Conservation (phyloP, 768 basidiomycete species). For the Tulasnella sp. region DNA sequence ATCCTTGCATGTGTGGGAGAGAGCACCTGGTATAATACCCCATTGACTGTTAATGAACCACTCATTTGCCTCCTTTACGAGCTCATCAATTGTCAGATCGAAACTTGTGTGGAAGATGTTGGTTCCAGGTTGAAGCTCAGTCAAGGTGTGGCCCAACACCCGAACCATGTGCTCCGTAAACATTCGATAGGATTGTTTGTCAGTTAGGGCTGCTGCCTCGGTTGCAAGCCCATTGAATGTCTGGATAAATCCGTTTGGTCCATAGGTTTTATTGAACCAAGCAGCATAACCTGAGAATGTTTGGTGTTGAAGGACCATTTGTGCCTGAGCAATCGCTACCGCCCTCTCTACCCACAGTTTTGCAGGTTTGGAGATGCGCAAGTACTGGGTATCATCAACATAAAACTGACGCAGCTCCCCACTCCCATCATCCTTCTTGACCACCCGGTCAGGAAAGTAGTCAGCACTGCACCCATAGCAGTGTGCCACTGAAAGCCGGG, state of each 20-base stretch:
- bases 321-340: slow-evolving; percentile 36
- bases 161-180: slow-evolving; percentile 38
- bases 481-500: background rate
- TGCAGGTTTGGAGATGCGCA: slow-evolving; percentile 37
- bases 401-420: slow-evolving; percentile 19
- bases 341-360: slow-evolving; percentile 35
- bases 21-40: slow-evolving; percentile 29
- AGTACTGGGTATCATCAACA: slow-evolving; percentile 33
- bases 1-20: slow-evolving; percentile 33
- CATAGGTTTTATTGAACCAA: slow-evolving; percentile 34
- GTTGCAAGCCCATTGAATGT: background rate
- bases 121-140: slow-evolving; percentile 33
- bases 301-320: slow-evolving; percentile 35
- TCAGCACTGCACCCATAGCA: slow-evolving; percentile 32
- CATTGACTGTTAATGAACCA: slow-evolving; percentile 31
- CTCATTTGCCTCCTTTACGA: slow-evolving; percentile 23
- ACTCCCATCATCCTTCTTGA: slow-evolving; percentile 4
- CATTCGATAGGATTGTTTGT: slow-evolving; percentile 35
- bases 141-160: slow-evolving; percentile 33
- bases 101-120: slow-evolving; percentile 17
- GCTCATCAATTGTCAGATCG: background rate
- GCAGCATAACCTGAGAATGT: slow-evolving; percentile 38
- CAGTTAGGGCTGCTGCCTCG: slow-evolving; percentile 30
- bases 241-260: background rate
- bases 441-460: slow-evolving; percentile 35